These are phyloP conservation scores for Pestalotiopsis sp. DNA, from an alignment of 2,329 filamentous ascomycete genomes.

Conservation along the genomic window DNA sequence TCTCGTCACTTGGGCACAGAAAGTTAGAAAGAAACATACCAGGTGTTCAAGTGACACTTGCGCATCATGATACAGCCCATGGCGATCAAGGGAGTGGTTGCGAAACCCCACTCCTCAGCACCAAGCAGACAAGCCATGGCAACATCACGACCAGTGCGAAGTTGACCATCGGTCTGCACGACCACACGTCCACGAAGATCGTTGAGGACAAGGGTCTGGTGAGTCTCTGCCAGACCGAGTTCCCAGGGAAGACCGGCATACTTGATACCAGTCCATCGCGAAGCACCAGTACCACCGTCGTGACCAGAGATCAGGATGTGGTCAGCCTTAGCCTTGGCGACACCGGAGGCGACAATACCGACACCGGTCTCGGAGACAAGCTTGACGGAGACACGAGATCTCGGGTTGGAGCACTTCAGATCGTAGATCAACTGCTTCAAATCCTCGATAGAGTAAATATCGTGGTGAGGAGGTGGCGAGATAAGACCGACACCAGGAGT, in stretches of 20 bases:
- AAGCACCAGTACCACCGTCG: constrained; percentile 95
- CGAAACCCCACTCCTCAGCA: constrained; percentile 98
- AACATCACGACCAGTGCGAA: constrained; percentile 90
- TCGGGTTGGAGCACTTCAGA: constrained; percentile 92
- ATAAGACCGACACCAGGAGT: constrained; percentile 96
- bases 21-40: no score
- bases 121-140: constrained; percentile 93
- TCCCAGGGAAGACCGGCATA: constrained; percentile 98
- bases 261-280: constrained; percentile 98
- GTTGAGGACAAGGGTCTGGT: constrained; percentile 94
- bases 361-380: constrained; percentile 97
- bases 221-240: constrained; percentile 92
- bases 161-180: constrained; percentile 93
- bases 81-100: constrained; percentile 90
- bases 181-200: constrained; percentile 94
- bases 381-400: constrained; percentile 92
- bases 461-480: constrained; percentile 93
- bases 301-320: constrained; percentile 97
- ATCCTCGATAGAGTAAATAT: constrained; percentile 98
- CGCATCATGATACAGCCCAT: constrained; percentile 98
- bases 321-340: constrained; percentile 95
- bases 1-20: constrained; percentile 7
- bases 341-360: constrained; percentile 95
- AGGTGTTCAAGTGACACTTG: constrained; percentile 58
- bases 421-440: constrained; percentile 98